phyloP scores from a whole-genome alignment of 2,329 filamentous ascomycete genomes.

The Cladosporium sp. region DNA sequence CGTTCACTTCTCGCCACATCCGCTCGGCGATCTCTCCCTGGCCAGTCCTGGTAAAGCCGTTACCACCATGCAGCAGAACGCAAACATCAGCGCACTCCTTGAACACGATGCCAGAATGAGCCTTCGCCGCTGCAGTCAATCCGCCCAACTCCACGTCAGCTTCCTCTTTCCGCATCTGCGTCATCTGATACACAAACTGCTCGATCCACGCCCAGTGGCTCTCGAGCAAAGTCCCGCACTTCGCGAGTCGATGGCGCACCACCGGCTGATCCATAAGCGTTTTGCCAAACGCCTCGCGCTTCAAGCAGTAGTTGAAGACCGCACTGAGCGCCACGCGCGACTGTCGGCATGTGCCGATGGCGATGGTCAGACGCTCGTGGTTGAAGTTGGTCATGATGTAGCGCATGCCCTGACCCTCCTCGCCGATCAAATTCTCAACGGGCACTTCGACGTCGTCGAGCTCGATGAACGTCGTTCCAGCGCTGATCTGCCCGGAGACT shows the following conservation, averaged over 20 bases:
- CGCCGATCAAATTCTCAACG: slow-evolving; percentile 68
- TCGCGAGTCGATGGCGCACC: slow-evolving; percentile 71
- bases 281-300: slow-evolving; percentile 69
- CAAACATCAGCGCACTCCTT: slow-evolving; percentile 71
- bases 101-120: slow-evolving; percentile 69
- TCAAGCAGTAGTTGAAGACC: slow-evolving; percentile 65
- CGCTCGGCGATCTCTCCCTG: slow-evolving; percentile 72
- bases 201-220: slow-evolving; percentile 73
- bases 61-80: slow-evolving; percentile 72
- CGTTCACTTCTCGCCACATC: slow-evolving; percentile 47
- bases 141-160: slow-evolving; percentile 69
- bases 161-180: slow-evolving; percentile 59
- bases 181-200: slow-evolving; percentile 69
- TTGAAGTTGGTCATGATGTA: slow-evolving; percentile 68
- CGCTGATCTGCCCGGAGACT: slow-evolving; percentile 64
- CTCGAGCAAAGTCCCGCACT: slow-evolving; percentile 68
- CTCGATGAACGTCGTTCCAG: slow-evolving; percentile 75
- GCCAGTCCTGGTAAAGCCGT: slow-evolving; percentile 69
- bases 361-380: slow-evolving; percentile 70
- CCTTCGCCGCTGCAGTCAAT: slow-evolving; percentile 71
- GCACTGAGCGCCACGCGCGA: slow-evolving; percentile 61
- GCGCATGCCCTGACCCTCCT: slow-evolving; percentile 71
- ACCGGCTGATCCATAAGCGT: slow-evolving; percentile 73
- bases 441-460: slow-evolving; percentile 75
- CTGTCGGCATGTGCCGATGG: slow-evolving; percentile 64